Evolutionary conservation across 345 rosid species (phyloP).

Genomic region (Streptanthus diversifolius): DNA sequence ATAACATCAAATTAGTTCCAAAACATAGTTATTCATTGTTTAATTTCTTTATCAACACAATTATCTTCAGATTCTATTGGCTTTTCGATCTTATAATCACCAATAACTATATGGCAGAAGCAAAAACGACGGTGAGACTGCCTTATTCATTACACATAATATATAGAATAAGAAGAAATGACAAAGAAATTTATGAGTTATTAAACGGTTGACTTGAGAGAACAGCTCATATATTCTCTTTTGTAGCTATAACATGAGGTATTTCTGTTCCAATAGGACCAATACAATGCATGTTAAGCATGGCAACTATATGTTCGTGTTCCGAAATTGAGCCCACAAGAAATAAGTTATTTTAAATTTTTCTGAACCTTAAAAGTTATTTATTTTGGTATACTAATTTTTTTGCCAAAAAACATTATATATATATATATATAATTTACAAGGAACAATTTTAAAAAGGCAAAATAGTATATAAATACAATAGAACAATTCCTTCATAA

Average conservation of each 20-base stretch:
- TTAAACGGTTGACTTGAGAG: neutral
- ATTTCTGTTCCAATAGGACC: neutral
- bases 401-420: too few relatives aligned
- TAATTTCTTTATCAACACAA: neutral
- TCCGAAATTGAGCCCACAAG: too few relatives aligned
- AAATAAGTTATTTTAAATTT: too few relatives aligned
- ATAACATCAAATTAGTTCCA: neutral
- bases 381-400: too few relatives aligned
- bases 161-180: neutral
- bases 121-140: conserved; percentile 2
- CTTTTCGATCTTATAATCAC: neutral
- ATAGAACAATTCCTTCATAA: too few relatives aligned
- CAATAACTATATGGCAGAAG: neutral
- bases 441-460: too few relatives aligned
- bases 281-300: neutral
- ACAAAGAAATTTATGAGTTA: neutral
- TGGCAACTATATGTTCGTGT: too few relatives aligned
- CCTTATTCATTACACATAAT: neutral
- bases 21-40: neutral
- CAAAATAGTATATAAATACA: too few relatives aligned
- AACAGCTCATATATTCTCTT: conserved; percentile 5
- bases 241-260: neutral
- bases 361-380: too few relatives aligned
- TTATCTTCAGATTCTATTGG: neutral
- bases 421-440: too few relatives aligned